Evolutionary conservation across 441 rosid genomes (phyloP), one percentile per base, ranked within the genome.

Genomic region (Erodium chrysanthum): DNA sequence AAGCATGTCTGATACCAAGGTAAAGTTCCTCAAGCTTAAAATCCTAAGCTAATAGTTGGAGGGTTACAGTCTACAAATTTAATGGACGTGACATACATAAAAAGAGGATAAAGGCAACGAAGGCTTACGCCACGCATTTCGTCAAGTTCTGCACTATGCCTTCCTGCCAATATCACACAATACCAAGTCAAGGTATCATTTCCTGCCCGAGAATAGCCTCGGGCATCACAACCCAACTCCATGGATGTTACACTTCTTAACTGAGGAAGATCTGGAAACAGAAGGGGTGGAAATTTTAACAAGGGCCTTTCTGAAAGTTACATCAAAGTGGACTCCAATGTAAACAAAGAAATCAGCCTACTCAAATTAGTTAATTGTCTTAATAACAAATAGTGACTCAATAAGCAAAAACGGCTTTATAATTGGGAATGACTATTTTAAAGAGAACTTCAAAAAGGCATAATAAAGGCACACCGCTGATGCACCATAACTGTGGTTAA

Each of bases 161-260:
- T 88, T 78, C 99, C 99, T n/a, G 89, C 96, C 74, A 91, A 79
- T 73, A 91, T 80, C 71, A 87, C 92, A 77, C 99, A 94, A 83
- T 94, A 94, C 97, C 99, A 94, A 40, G 87, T 86, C 27, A 70
- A 35, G 22, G 78, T 78, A 66, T 89, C 87, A 77, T 63, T 81
- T 72, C 97, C 99, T 75, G 96, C 96, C 75, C 91, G 92, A 74
- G 99, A 86, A 76, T 89, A 80, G 65, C 96, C 96, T 23, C 85
- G 82, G 31, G 99, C 90, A 81, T 94, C 96, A 77, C 99, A 94
- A 35, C 99, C 99, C 71, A 94, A 87, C 77, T 88, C 96, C 85
- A 78, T 82, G 60, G 99, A 89, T 35, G 96, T 84, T 68, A 79
- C 80, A 78, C 94, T 84, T 82, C 96, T 86, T 75, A 94, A 80